These are phyloP conservation scores for Oxytropis ochrocephala DNA, from an alignment of 306 rosid genomes.

Conservation along the genomic window DNA sequence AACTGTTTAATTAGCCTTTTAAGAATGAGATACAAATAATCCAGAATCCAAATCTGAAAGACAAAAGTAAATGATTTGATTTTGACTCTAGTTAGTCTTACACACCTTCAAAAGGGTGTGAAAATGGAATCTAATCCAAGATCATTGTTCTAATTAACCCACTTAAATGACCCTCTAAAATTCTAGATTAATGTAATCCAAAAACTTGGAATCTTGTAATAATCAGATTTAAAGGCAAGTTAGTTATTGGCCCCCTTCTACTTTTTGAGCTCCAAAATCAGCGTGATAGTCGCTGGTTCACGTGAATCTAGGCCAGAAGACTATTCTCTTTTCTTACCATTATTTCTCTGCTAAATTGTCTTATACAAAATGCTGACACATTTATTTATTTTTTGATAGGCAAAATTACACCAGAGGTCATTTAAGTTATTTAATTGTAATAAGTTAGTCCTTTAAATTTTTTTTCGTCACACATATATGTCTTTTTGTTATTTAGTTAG, in stretches of 20 bases:
- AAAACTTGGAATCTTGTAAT: constrained; percentile 42
- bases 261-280: constrained; percentile 22
- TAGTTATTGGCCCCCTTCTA: neutral
- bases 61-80: constrained; percentile 18
- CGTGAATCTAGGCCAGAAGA: constrained; percentile 33
- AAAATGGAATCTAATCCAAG: constrained; percentile 5
- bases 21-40: neutral
- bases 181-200: neutral
- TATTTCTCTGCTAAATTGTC: constrained; percentile 23
- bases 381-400: too few species aligned
- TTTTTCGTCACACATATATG: too few species aligned
- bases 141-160: neutral
- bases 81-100: neutral
- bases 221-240: neutral
- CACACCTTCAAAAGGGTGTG: neutral
- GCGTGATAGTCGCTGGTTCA: constrained; percentile 65
- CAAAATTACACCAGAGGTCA: too few species aligned
- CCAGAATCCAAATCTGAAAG: neutral
- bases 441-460: too few species aligned
- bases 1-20: neutral
- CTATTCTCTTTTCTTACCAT: neutral
- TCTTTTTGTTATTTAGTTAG: too few species aligned
- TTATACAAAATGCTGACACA: neutral
- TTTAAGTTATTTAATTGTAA: too few species aligned
- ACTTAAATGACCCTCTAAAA: neutral